A percentile compares a stretch with the other conserved stretches of the same genome.
These are phyloP conservation scores for Blastomyces silverae DNA, from an alignment of 2,329 filamentous ascomycete genomes.

Conservation along the genomic window DNA sequence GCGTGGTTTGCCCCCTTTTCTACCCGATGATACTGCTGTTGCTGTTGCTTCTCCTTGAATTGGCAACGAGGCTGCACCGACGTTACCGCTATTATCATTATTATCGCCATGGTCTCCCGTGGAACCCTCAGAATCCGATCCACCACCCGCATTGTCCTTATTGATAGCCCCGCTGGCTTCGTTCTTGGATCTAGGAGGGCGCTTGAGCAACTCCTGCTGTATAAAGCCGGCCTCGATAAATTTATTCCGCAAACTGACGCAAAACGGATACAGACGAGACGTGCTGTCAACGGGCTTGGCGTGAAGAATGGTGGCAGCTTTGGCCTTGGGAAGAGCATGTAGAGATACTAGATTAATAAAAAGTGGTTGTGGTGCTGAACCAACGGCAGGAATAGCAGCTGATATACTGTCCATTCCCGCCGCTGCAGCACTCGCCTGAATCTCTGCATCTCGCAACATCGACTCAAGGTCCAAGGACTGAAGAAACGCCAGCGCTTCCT, in stretches of 20 bases:
- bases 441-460: constrained; percentile 33
- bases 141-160: not conserved
- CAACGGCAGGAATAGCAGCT: not conserved
- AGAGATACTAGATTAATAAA: constrained; percentile 40
- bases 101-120: not conserved
- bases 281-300: constrained; percentile 37
- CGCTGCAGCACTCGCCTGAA: constrained; percentile 27
- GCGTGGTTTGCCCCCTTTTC: constrained; percentile 34
- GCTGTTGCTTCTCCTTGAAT: not conserved
- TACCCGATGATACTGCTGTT: not conserved
- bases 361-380: constrained; percentile 28
- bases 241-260: constrained; percentile 35
- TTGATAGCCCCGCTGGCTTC: not conserved
- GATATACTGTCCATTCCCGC: not conserved
- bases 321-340: constrained; percentile 34
- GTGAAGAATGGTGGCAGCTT: constrained; percentile 37
- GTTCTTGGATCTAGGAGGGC: constrained; percentile 6
- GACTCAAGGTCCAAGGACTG: constrained; percentile 40
- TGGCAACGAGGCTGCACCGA: not conserved
- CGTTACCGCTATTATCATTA: not conserved
- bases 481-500: constrained; percentile 44
- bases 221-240: constrained; percentile 43
- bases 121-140: not conserved
- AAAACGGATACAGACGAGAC: constrained; percentile 39
- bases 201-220: constrained; percentile 20